Evolutionary conservation across 225 moss, liverwort and hornwort species (phyloP).

Genomic region (Climacium dendroides): DNA sequence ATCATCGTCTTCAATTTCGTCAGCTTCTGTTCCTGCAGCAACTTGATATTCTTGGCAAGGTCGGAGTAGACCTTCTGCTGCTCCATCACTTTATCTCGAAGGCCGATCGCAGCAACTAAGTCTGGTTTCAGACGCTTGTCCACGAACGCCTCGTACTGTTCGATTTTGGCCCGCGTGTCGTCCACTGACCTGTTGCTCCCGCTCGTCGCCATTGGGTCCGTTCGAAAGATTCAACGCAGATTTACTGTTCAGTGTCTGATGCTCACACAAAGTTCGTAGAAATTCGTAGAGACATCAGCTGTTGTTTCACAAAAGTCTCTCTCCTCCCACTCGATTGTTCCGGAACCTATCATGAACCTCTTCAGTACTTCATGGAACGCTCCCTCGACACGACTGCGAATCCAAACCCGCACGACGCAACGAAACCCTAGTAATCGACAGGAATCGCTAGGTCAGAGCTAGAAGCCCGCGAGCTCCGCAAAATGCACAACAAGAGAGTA

Average conservation of each 20-base stretch:
- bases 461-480: background rate
- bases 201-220: constrained; percentile 2
- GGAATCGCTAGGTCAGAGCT: background rate
- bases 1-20: constrained; percentile 75
- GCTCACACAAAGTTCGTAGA: background rate
- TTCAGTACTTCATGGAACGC: background rate
- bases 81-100: constrained; percentile 38
- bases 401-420: background rate
- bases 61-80: constrained; percentile 47
- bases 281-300: background rate
- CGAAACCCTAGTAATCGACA: background rate
- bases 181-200: constrained; percentile 8
- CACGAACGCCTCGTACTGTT: constrained; percentile 47
- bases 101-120: constrained; percentile 18
- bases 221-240: background rate
- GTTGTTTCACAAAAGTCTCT: background rate
- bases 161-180: constrained; percentile 21
- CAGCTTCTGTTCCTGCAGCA: constrained; percentile 60
- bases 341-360: background rate
- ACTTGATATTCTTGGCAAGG: constrained; percentile 64
- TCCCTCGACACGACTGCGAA: background rate
- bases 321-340: background rate
- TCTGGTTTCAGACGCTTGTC: constrained; percentile 49
- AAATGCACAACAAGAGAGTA: background rate
- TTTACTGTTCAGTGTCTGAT: background rate